Evolutionary conservation across 1,284 basidiomycete genomes (phyloP), one percentile per base, ranked within the genome.

Genomic region (Earliella scabrosa): DNA sequence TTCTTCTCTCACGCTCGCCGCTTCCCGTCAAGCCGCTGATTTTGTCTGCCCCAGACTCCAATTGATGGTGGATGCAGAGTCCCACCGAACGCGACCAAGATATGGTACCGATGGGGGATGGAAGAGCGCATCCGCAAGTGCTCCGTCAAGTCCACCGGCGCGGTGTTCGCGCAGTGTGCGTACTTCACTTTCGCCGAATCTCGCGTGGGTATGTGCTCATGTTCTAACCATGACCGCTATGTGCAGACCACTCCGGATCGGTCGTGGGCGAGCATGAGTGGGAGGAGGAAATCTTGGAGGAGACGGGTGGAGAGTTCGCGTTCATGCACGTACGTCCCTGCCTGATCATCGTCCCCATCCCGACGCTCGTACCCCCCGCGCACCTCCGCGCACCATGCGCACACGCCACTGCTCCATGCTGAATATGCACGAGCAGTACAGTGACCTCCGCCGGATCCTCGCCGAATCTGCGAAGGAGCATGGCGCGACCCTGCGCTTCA

Each of bases 91-190:
- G 63, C 67, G 47, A 59, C 66, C 1, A 68, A 65, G 52, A 47
- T 71, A 1, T 59, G 67, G 21, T 59, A 61, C 21, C 63, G 70
- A 11, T 73, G 72, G 71, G 70, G 69, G 13, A 53, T 73, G 57
- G 63, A 60, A 27, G 56, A 67, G 16, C 56, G 68, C 35, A 47
- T 73, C n/a, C 49, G 45, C 18, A 49, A 55, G 14, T 40, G 54
- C 32, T 41, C 63, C 1, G 39, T 63, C 21, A 52, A 54, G 36
- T 59, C 63, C 13, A 27, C 34, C 23, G 58, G 55, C 24, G 21
- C 65, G 24, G 35, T 61, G 35, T 67, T 62, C 48, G 60, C 61
- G 16, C 29, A 29, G 18, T 64, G 62, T 58, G 45, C 43, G 54
- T 21, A 21, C 6, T 31, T 13, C 29, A 6, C 29, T 31, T 13